A percentile compares a stretch with the other conserved stretches of the same genome.
Evolutionary conservation across 108 stramenopile species (phyloP).

Genomic region (Skeletonema grethae): DNA sequence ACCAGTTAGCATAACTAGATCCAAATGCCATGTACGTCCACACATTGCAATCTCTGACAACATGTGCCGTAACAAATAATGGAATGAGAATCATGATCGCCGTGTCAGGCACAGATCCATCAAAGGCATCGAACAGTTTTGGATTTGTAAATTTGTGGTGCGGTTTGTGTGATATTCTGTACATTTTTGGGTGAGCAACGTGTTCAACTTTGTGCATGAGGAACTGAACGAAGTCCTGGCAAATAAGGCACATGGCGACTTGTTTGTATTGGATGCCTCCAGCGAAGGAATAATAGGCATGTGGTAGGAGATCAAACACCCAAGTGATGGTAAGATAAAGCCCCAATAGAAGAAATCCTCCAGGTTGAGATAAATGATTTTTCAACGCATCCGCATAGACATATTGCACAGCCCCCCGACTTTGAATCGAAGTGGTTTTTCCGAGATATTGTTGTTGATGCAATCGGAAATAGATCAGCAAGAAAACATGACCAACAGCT

Average conservation of each 20-base stretch:
- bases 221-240: conserved; percentile 89
- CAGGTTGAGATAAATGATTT: conserved; percentile 87
- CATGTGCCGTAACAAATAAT: conserved; percentile 77
- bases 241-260: conserved; percentile 67
- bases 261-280: conserved; percentile 77
- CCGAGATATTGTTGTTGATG: conserved; percentile 48
- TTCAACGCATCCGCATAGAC: conserved; percentile 68
- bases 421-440: conserved; percentile 70
- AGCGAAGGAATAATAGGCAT: conserved; percentile 82
- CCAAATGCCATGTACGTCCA: conserved; percentile 98
- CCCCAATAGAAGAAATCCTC: conserved; percentile 88
- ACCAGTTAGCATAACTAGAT: conserved; percentile 85
- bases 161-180: conserved; percentile 90
- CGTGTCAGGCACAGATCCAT: conserved; percentile 88
- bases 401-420: conserved; percentile 70
- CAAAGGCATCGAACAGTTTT: conserved; percentile 93
- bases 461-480: conserved; percentile 67
- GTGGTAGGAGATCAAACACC: conserved; percentile 87
- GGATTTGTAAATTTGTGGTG: conserved; percentile 96
- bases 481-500: conserved; percentile 76
- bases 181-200: conserved; percentile 72
- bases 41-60: conserved; percentile 82
- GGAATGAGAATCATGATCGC: conserved; percentile 90
- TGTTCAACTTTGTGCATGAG: conserved; percentile 89
- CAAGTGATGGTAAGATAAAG: conserved; percentile 85